Evolutionary conservation across 1,284 basidiomycete genomes (phyloP).

Genomic region (Austropuccinia psidii): DNA sequence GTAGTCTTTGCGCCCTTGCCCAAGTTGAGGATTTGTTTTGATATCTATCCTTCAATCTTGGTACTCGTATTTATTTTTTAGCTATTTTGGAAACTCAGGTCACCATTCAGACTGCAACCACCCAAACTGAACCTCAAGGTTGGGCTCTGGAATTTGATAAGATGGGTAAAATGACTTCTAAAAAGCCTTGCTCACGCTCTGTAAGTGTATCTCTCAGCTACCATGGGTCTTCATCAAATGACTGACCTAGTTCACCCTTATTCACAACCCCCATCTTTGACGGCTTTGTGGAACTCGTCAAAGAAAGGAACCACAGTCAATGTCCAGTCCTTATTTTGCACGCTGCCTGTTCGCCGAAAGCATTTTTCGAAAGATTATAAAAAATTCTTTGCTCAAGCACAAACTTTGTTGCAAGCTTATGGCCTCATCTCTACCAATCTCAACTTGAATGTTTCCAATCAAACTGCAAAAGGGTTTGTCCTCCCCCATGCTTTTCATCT

Average conservation of each 20-base stretch:
- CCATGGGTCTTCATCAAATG: neutral
- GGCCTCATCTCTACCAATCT: constrained; percentile 66
- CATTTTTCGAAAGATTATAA: constrained; percentile 85
- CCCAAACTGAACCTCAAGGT: constrained; percentile 27
- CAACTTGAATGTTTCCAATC: constrained; percentile 67
- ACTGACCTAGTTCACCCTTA: constrained; percentile 45
- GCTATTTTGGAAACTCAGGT: constrained; percentile 12
- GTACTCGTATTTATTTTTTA: neutral
- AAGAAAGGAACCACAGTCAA: constrained; percentile 81
- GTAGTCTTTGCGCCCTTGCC: constrained; percentile 79
- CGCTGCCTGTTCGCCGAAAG: constrained; percentile 81
- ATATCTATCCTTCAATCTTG: neutral
- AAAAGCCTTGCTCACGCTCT: constrained; percentile 32
- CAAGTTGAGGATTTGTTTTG: constrained; percentile 47
- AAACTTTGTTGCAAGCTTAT: constrained; percentile 76
- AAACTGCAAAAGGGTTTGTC: constrained; percentile 63
- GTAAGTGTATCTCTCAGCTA: constrained; percentile 41
- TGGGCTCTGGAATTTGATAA: constrained; percentile 35
- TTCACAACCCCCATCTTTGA: constrained; percentile 48
- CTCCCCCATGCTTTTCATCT: neutral
- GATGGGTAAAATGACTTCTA: constrained; percentile 32
- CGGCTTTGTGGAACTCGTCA: neutral
- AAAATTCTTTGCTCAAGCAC: constrained; percentile 78
- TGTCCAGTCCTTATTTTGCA: constrained; percentile 66
- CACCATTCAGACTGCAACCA: constrained; percentile 24